Evolutionary conservation across 257 asterid genomes (phyloP).

Genomic region (Lantana camara): DNA sequence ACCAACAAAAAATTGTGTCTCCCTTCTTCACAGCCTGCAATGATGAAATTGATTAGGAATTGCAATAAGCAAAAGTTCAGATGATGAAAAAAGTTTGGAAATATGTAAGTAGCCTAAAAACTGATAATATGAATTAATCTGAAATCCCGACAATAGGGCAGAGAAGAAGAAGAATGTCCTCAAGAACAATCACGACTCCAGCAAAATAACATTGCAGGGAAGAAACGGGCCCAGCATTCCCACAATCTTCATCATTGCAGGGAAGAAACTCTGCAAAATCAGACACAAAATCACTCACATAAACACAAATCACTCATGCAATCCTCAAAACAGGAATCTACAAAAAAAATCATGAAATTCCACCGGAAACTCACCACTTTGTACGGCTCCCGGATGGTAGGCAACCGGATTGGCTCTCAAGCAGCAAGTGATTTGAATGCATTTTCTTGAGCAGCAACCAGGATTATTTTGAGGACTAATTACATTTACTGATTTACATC

Average conservation of each 20-base stretch:
- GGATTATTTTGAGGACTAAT: too few relatives aligned
- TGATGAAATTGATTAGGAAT: constrained; percentile 11
- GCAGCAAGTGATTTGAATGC: constrained; percentile 81
- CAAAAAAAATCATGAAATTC: constrained; percentile 6
- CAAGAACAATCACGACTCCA: constrained; percentile 64
- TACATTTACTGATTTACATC: too few relatives aligned
- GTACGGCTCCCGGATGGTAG: constrained; percentile 89
- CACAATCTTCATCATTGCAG: constrained; percentile 75
- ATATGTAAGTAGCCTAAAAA: background rate
- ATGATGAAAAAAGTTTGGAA: background rate
- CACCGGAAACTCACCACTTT: constrained; percentile 59
- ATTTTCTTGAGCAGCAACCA: too few relatives aligned
- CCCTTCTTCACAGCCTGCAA: constrained; percentile 81
- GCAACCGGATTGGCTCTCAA: constrained; percentile 96
- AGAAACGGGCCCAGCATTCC: constrained; percentile 78
- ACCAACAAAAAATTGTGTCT: constrained; percentile 85
- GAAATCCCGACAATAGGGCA: constrained; percentile 13
- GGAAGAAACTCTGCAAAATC: constrained; percentile 43
- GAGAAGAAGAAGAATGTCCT: background rate
- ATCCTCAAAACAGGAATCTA: constrained; percentile 29
- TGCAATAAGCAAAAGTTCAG: background rate
- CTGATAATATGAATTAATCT: background rate
- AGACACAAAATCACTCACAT: too few relatives aligned
- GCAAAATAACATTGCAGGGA: constrained; percentile 58
- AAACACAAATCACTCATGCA: constrained; percentile 21